These are phyloP conservation scores for Rhizopogon vinicolor DNA, from an alignment of 768 basidiomycete genomes.

Conservation along the genomic window DNA sequence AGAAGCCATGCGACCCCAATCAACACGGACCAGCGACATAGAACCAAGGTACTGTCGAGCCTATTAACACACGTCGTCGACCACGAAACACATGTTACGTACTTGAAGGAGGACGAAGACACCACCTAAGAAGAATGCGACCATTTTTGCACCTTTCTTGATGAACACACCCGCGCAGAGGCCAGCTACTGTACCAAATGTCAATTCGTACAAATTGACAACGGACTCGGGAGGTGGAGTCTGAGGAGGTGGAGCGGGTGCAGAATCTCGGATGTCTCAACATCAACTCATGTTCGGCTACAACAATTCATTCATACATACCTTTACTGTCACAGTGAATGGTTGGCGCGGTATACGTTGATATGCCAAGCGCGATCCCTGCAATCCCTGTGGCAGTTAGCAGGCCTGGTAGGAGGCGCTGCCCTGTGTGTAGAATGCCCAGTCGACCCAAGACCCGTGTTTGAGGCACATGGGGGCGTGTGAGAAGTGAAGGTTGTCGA, in stretches of 20 bases:
- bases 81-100: conserved; percentile 11
- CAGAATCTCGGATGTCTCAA: conserved; percentile 8
- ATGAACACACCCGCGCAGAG: conserved; percentile 90
- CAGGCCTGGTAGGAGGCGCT: conserved; percentile 11
- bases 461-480: neutral
- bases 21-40: conserved; percentile 64
- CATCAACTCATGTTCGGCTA: neutral
- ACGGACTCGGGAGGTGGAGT: conserved; percentile 62
- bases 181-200: conserved; percentile 86
- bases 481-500: neutral
- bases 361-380: conserved; percentile 42
- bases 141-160: conserved; percentile 86
- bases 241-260: conserved; percentile 6
- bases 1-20: conserved; percentile 65
- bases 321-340: conserved; percentile 54
- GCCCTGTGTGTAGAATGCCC: conserved; percentile 2
- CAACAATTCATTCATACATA: neutral
- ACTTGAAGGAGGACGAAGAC: conserved; percentile 91
- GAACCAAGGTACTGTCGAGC: conserved; percentile 71
- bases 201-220: conserved; percentile 75
- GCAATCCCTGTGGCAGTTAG: conserved; percentile 30
- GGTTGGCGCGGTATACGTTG: conserved; percentile 27
- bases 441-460: neutral
- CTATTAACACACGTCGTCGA: neutral
- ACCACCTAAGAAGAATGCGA: conserved; percentile 87